phyloP scores from a whole-genome alignment of 495 filamentous ascomycete genomes.

The Schizothecium vesticola region DNA sequence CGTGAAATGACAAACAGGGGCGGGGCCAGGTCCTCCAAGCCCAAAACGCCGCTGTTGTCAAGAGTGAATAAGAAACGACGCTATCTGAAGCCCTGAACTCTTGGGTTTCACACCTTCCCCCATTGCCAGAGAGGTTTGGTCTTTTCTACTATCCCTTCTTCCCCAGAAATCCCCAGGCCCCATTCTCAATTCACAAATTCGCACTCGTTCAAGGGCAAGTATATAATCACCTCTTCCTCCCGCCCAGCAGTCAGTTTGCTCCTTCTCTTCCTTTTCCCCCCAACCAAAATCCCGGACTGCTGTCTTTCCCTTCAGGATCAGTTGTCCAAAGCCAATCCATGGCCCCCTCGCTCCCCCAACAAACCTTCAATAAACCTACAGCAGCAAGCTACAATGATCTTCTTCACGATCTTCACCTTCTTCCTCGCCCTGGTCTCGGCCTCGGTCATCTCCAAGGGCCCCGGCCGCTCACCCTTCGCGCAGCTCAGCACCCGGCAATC shows the following conservation, averaged over 20 bases:
- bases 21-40: too few relatives aligned
- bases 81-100: too few relatives aligned
- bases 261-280: neutral
- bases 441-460: neutral
- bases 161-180: too few relatives aligned
- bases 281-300: neutral
- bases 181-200: neutral
- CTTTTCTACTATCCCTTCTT: neutral
- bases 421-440: neutral
- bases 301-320: too few relatives aligned
- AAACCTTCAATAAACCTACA: neutral
- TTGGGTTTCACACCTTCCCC: neutral
- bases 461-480: neutral
- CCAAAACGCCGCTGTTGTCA: too few relatives aligned
- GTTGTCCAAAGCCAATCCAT: neutral
- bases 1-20: too few relatives aligned
- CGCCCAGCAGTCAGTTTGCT: neutral
- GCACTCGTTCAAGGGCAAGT: neutral
- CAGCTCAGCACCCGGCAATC: neutral
- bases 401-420: neutral
- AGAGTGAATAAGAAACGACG: neutral
- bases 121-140: neutral
- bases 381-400: neutral
- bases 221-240: neutral
- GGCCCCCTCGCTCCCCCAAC: too few relatives aligned